phyloP scores from a whole-genome alignment of 164 flowering plant genomes.

The Annona cherimola region DNA sequence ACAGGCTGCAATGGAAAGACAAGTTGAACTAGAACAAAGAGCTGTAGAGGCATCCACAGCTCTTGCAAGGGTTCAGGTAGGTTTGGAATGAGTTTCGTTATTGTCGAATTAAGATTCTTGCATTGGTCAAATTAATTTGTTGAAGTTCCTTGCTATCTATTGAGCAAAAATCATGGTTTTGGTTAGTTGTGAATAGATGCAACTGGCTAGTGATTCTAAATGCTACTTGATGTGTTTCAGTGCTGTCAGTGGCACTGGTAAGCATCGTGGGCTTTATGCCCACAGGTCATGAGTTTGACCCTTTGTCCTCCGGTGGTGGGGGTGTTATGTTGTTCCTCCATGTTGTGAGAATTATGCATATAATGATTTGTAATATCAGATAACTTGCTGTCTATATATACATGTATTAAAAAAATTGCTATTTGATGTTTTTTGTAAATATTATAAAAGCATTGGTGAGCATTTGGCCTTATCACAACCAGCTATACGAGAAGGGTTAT shows the following conservation, averaged over 20 bases:
- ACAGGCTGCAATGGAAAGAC: slow-evolving; percentile 97
- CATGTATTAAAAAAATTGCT: background rate
- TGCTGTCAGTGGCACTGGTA: no score
- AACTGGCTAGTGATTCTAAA: background rate
- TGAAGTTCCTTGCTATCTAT: background rate
- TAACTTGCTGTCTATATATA: no score
- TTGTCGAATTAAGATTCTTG: background rate
- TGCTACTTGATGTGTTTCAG: background rate
- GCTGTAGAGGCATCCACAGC: slow-evolving; percentile 85
- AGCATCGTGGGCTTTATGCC: no score
- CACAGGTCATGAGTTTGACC: no score
- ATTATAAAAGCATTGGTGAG: no score
- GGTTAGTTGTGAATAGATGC: background rate
- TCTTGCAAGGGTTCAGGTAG: slow-evolving; percentile 91
- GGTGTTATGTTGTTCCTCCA: no score
- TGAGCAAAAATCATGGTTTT: background rate
- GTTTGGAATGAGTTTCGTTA: background rate
- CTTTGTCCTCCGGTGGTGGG: no score
- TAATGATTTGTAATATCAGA: no score
- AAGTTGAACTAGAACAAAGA: slow-evolving; percentile 87
- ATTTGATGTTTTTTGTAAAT: background rate
- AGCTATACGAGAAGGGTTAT: no score
- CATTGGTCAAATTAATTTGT: background rate
- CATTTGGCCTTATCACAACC: no score
- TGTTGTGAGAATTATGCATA: no score